phyloP scores from a whole-genome alignment of 2,329 filamentous ascomycete genomes.

The Camillea tinctor region DNA sequence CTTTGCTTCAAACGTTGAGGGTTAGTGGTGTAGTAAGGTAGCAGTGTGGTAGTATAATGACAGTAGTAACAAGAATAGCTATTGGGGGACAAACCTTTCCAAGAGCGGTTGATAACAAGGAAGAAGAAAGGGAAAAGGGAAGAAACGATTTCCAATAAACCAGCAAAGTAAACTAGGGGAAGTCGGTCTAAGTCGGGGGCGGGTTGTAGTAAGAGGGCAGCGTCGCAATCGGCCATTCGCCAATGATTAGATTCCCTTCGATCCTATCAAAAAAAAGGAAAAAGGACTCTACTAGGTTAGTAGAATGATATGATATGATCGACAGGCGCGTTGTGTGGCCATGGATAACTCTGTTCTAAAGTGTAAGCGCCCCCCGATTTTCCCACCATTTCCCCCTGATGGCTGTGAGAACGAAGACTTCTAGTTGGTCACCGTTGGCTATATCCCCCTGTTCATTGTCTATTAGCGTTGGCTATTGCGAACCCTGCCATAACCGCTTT shows the following conservation, averaged over 20 bases:
- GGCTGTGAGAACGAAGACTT: slow-evolving; percentile 11
- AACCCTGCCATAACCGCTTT: slow-evolving; percentile 19
- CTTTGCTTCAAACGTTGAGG: too few relatives aligned
- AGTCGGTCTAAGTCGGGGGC: not conserved
- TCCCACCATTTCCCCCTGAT: slow-evolving; percentile 13
- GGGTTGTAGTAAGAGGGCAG: slow-evolving; percentile 13
- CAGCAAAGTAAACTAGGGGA: slow-evolving; percentile 2
- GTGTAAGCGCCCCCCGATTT: slow-evolving; percentile 1
- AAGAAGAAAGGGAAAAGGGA: slow-evolving; percentile 10
- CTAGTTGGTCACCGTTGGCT: slow-evolving; percentile 20
- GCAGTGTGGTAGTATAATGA: slow-evolving; percentile 5
- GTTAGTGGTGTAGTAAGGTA: not conserved
- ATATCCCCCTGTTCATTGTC: slow-evolving; percentile 14
- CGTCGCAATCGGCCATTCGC: slow-evolving; percentile 26
- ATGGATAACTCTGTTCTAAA: not conserved
- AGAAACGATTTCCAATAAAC: slow-evolving; percentile 1
- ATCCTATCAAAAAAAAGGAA: slow-evolving; percentile 2
- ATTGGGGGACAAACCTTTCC: not conserved
- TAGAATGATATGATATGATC: too few relatives aligned
- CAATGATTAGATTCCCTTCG: slow-evolving; percentile 19
- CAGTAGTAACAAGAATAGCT: slow-evolving; percentile 4
- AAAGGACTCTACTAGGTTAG: too few relatives aligned
- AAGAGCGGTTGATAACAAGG: slow-evolving; percentile 1
- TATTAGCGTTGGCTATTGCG: slow-evolving; percentile 12
- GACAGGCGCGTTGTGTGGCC: not conserved